phyloP scores from a whole-genome alignment of 257 asterid species.

The Solanum gandarillasii region DNA sequence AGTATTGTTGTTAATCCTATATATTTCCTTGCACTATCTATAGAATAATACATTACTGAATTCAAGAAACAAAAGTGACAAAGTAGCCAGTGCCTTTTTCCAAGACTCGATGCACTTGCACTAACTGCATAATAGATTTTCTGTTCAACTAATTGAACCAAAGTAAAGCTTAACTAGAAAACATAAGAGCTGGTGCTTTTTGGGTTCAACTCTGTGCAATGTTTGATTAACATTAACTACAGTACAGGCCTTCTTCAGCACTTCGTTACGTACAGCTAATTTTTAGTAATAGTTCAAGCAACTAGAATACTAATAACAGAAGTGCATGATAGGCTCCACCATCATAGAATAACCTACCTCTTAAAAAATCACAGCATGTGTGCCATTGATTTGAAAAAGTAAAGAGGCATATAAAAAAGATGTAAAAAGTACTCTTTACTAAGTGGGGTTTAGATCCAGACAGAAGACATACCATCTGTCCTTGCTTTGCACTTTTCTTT shows the following conservation, averaged over 20 bases:
- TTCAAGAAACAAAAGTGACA: not conserved
- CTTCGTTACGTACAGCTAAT: not conserved
- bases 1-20: not conserved
- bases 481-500: constrained; percentile 96
- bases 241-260: not conserved
- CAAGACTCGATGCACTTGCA: not conserved
- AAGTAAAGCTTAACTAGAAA: not conserved
- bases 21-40: not conserved
- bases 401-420: not conserved
- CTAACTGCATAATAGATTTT: not conserved
- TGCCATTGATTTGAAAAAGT: not conserved
- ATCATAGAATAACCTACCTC: not conserved
- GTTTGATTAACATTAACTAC: not conserved
- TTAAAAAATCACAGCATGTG: not conserved
- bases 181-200: not conserved
- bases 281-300: not conserved
- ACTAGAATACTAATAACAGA: not conserved
- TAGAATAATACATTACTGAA: not conserved
- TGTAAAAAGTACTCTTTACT: not conserved
- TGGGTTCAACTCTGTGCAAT: not conserved
- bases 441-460: not conserved
- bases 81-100: not conserved
- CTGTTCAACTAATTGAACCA: not conserved
- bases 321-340: not conserved
- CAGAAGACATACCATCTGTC: constrained; percentile 67